Base-by-base conservation (phyloP, 164 flowering plant species). In the Tetracentron sinense region DNA sequence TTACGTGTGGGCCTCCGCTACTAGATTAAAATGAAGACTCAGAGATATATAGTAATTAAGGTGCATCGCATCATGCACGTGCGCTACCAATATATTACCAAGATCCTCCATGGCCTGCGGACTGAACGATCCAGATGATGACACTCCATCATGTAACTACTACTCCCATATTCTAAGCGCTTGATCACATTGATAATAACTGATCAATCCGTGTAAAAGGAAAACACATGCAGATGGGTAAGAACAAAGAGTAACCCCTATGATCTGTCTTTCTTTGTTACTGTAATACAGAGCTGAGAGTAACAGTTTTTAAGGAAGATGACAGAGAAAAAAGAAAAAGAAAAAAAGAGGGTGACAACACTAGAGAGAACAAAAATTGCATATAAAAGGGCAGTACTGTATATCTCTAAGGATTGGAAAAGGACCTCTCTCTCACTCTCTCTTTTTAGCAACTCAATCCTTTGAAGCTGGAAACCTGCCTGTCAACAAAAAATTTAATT, bases 371-470 rank as follows among this genome's bases (percentile, higher is more conserved):
- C n/a, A 48, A 30, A 47, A 49, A 28, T 20, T 26, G 21, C 42
- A 21, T 42, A 63, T 19, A 49, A 21, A 20, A 47, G 8, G 23
- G 19, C 20, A 23, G 31, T 22, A 22, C 11, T 42, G 16, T 30
- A 26, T 42, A 54, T 33, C 50, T 54, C 46, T 16, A 55, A 28
- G 25, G 44, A 54, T 54, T 55, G 29, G n/a, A 50, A 26, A 61
- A 38, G 2, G 52, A 50, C 19, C 25, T 29, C 64, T 44, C 23
- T 26, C 58, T 63, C 54, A 38, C 35, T 46, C 33, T 60, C 54
- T 44, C 7, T 31, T 2, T 52, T 1, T 52, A 19, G 2, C n/a
- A 47, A 47, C 21, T 3, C 30, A 52, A 25, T 52, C 29, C 30
- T 52, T 52, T 38, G 28, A 25, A 26, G n/a, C n/a, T n/a, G n/a